phyloP scores from a whole-genome alignment of 1,284 basidiomycete species.

The Cryptococcus amylolentus region DNA sequence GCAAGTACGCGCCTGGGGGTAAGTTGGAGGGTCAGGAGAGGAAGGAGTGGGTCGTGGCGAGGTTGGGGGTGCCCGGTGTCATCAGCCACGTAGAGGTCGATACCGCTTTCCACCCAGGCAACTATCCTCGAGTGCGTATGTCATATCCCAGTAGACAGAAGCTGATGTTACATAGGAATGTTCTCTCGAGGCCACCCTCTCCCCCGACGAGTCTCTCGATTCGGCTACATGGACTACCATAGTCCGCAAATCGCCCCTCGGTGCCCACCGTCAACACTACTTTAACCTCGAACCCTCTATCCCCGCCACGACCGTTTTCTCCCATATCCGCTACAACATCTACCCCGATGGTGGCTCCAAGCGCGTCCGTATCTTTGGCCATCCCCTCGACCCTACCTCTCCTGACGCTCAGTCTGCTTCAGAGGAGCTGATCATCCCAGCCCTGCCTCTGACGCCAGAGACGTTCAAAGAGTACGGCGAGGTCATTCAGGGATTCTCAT shows the following conservation, averaged over 20 bases:
- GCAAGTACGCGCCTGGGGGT: conserved; percentile 52
- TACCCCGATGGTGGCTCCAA: conserved; percentile 96
- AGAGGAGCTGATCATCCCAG: conserved; percentile 39
- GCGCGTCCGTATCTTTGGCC: conserved; percentile 77
- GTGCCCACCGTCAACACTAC: conserved; percentile 84
- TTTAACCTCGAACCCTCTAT: conserved; percentile 71
- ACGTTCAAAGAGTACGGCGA: conserved; percentile 80
- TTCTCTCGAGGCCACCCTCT: conserved; percentile 26
- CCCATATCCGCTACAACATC: conserved; percentile 84
- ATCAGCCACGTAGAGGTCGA: conserved; percentile 83
- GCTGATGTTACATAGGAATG: background rate
- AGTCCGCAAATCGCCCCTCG: conserved; percentile 72
- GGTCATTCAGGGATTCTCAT: conserved; percentile 69
- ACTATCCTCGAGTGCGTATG: conserved; percentile 73
- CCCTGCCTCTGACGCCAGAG: conserved; percentile 74
- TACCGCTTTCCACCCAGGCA: conserved; percentile 93
- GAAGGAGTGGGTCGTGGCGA: conserved; percentile 87
- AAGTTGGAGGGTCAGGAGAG: conserved; percentile 58
- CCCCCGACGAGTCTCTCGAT: conserved; percentile 29
- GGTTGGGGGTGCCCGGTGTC: conserved; percentile 69
- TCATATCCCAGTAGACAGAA: conserved; percentile 37
- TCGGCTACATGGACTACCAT: conserved; percentile 67
- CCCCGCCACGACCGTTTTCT: conserved; percentile 57
- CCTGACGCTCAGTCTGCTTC: background rate
- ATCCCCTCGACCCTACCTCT: conserved; percentile 43